Percentiles rank a stretch among this genome's conserved stretches.
Conservation (phyloP, 495 filamentous ascomycete species). For the Penicillium nucicola region DNA sequence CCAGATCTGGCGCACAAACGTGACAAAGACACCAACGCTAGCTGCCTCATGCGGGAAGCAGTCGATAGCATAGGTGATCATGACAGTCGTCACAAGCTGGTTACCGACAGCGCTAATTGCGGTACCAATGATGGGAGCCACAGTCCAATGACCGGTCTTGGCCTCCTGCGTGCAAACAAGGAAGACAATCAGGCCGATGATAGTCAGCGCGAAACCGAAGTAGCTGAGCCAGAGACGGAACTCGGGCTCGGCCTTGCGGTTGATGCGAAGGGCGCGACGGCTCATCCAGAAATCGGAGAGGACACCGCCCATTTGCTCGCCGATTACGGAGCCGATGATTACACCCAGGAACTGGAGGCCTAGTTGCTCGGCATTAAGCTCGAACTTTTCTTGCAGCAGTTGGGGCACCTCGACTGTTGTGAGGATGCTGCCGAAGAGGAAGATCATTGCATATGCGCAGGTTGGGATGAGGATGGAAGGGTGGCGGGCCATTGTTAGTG, state of each 20-base stretch:
- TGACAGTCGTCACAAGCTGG: constrained; percentile 53
- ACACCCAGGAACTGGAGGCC: constrained; percentile 51
- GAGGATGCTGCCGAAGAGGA: constrained; percentile 45
- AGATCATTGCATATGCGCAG: constrained; percentile 50
- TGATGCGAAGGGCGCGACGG: constrained; percentile 19
- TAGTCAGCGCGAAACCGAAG: constrained; percentile 41
- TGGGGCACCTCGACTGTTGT: constrained; percentile 52
- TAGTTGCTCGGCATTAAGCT: constrained; percentile 49
- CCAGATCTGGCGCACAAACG: constrained; percentile 51
- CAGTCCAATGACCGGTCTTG: constrained; percentile 38
- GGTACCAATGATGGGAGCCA: constrained; percentile 48
- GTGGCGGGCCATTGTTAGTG: constrained; percentile 37
- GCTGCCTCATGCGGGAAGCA: constrained; percentile 45
- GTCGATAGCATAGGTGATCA: constrained; percentile 54
- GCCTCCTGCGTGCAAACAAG: constrained; percentile 40
- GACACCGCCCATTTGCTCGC: constrained; percentile 51
- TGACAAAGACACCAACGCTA: constrained; percentile 54
- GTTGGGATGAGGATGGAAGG: constrained; percentile 46
- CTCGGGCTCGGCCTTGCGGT: constrained; percentile 34
- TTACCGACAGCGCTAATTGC: constrained; percentile 50
- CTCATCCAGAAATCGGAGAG: constrained; percentile 50
- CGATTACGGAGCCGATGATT: constrained; percentile 52
- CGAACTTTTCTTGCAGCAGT: constrained; percentile 47
- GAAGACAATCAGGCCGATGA: constrained; percentile 52
- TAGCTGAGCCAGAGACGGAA: constrained; percentile 54